Evolutionary conservation across 805 yeast genomes (phyloP), one percentile per base, ranked within the genome.

Genomic region (Clavispora asparagi): DNA sequence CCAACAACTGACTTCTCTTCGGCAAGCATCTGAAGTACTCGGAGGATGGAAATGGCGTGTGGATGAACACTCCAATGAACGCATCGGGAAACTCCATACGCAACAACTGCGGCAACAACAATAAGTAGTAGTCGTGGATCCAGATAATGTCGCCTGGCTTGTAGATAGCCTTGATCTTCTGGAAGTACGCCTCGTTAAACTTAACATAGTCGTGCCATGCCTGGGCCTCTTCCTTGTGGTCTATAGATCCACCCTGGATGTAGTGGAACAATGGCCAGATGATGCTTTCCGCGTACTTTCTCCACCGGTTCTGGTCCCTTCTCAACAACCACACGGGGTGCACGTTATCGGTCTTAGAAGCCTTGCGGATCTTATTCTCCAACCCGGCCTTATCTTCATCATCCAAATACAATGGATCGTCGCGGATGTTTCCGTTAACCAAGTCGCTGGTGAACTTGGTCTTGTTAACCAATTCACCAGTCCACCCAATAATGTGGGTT

Each of bases 201-300:
- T 78, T 81, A 41, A 89, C 95, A 61, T 94, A 94, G 61, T 87
- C 95, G 62, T 83, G 78, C 96, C 96, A 90, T 59, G 80, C 78
- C 40, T 78, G 75, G 39, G 81, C 76, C 60, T 87, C 92, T 33
- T 76, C 81, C 28, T 77, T 73, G 5, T 87, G 87, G 60, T 85
- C 85, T 2, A 82, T 76, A 0, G 85, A 78, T 46, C 83, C 83
- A 39, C 84, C 83, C 64, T 88, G 85, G 63, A 94, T 89, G 68
- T 94, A 94, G 61, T 94, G 99, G 66, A 92, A 82, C 2, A 89
- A 85, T 1, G 97, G 97, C 98, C 99, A 94, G 27, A 94, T 70
- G 17, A 84, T 83, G 56, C 85, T 81, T 61, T 92, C 98, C 1
- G 97, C 95, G 60, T 88, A 92, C 54, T 76, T 76, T 54, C 97